A percentile compares a stretch with the other conserved stretches of the same genome.
These are phyloP conservation scores for Exophiala alcalophila DNA, from an alignment of 2,329 filamentous ascomycete genomes.

Conservation along the genomic window DNA sequence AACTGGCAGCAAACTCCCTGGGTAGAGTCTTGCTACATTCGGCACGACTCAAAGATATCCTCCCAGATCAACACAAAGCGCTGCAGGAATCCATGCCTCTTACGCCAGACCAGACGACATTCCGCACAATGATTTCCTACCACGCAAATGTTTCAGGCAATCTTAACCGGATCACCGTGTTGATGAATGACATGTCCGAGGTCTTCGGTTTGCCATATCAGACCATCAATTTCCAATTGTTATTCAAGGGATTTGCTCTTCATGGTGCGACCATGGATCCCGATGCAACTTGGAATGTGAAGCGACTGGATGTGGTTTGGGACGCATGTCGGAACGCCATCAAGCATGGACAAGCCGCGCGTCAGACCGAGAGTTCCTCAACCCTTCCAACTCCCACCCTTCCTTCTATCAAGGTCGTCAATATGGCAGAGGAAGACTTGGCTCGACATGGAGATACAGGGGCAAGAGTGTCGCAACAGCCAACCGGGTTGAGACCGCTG, in stretches of 20 bases:
- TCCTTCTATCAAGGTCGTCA: slow-evolving; percentile 20
- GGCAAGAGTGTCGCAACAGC: too few relatives aligned
- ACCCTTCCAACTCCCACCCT: slow-evolving; percentile 7
- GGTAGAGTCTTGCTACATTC: slow-evolving; percentile 49
- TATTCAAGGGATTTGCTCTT: slow-evolving; percentile 76
- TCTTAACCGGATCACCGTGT: slow-evolving; percentile 65
- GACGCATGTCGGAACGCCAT: slow-evolving; percentile 56
- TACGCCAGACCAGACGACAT: slow-evolving; percentile 74
- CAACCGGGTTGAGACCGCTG: slow-evolving; percentile 17
- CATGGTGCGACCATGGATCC: slow-evolving; percentile 61
- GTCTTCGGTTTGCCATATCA: slow-evolving; percentile 65
- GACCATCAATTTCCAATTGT: slow-evolving; percentile 71
- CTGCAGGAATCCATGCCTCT: slow-evolving; percentile 66
- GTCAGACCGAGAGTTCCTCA: neutral
- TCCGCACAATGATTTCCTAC: slow-evolving; percentile 73
- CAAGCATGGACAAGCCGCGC: slow-evolving; percentile 18
- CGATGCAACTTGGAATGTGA: slow-evolving; percentile 68
- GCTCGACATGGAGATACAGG: neutral
- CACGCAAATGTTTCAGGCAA: slow-evolving; percentile 68
- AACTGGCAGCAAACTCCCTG: slow-evolving; percentile 44
- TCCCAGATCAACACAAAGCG: slow-evolving; percentile 56
- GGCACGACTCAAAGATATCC: slow-evolving; percentile 42
- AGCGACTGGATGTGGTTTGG: slow-evolving; percentile 67
- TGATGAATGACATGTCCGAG: slow-evolving; percentile 76
- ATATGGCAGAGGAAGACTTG: slow-evolving; percentile 10